Evolutionary conservation across 208 protist species (phyloP).

Genomic region (Kentomonas sorsogonicus): DNA sequence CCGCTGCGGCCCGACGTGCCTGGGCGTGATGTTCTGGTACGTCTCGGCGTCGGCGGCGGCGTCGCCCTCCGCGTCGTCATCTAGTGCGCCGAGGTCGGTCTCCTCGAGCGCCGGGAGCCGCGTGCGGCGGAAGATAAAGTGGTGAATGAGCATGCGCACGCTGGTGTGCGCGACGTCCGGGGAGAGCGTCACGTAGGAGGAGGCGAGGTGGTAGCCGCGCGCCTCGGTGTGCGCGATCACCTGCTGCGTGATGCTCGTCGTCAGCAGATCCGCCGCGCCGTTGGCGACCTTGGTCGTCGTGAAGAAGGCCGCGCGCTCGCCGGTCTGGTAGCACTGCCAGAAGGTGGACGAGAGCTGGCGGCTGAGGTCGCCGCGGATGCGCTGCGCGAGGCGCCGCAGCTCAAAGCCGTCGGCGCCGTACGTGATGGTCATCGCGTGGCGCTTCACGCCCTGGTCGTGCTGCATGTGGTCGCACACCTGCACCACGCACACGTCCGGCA

Average conservation of each 20-base stretch:
- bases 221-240: constrained; percentile 73
- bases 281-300: constrained; percentile 84
- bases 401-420: constrained; percentile 82
- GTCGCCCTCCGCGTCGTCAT: constrained; percentile 11
- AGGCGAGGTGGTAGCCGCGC: constrained; percentile 70
- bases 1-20: constrained; percentile 49
- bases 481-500: constrained; percentile 83
- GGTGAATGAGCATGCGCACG: constrained; percentile 83
- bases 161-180: constrained; percentile 83
- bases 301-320: constrained; percentile 82
- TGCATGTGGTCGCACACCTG: constrained; percentile 84
- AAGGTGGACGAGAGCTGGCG: constrained; percentile 78
- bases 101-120: constrained; percentile 43
- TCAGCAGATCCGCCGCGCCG: constrained; percentile 77
- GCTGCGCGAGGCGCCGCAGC: constrained; percentile 55
- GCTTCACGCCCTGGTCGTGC: constrained; percentile 84
- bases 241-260: constrained; percentile 81
- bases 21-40: constrained; percentile 55
- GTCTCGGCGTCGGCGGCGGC: constrained; percentile 58
- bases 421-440: constrained; percentile 84
- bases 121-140: constrained; percentile 74
- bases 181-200: constrained; percentile 79
- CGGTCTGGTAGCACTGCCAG: constrained; percentile 88
- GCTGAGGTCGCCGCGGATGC: constrained; percentile 71
- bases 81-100: constrained; percentile 9